These are phyloP conservation scores for Echria macrotheca DNA, from an alignment of 495 filamentous ascomycete species.

Conservation along the genomic window DNA sequence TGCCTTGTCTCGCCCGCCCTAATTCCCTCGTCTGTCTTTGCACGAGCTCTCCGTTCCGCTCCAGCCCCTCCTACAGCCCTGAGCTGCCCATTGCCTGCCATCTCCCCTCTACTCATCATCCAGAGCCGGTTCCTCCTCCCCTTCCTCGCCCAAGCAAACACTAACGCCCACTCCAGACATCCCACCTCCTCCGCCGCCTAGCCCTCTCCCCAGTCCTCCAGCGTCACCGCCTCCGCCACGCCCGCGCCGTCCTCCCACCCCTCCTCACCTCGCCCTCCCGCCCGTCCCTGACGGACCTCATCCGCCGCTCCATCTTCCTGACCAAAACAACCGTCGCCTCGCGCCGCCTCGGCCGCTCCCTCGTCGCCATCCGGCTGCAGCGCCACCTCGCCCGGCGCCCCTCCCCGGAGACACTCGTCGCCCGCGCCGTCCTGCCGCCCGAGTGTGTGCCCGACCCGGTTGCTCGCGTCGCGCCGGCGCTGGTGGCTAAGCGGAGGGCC, in stretches of 20 bases:
- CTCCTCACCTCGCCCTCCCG: slow-evolving; percentile 45
- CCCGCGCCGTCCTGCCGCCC: slow-evolving; percentile 39
- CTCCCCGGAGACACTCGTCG: slow-evolving; percentile 37
- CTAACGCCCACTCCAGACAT: slow-evolving; percentile 42
- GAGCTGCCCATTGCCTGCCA: too few relatives aligned
- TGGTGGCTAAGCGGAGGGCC: slow-evolving; percentile 39
- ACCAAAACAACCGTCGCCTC: slow-evolving; percentile 51
- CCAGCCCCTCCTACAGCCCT: too few relatives aligned
- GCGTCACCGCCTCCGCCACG: slow-evolving; percentile 46
- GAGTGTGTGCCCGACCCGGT: slow-evolving; percentile 35
- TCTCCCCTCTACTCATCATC: too few relatives aligned
- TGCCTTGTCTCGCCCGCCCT: too few relatives aligned
- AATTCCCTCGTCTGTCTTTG: too few relatives aligned
- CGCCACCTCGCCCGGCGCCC: slow-evolving; percentile 40
- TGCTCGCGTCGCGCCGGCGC: slow-evolving; percentile 20
- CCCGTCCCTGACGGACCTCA: slow-evolving; percentile 48
- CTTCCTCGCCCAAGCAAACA: too few relatives aligned
- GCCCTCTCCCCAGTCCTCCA: slow-evolving; percentile 52
- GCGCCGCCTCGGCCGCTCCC: slow-evolving; percentile 44
- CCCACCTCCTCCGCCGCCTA: slow-evolving; percentile 50
- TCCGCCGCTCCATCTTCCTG: slow-evolving; percentile 53
- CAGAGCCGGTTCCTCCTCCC: too few relatives aligned
- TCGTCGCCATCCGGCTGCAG: slow-evolving; percentile 46
- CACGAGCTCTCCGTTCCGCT: too few relatives aligned
- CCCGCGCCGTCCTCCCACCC: slow-evolving; percentile 41